A percentile compares a stretch with the other conserved stretches of the same genome.
phyloP scores from a whole-genome alignment of 1,284 basidiomycete genomes.

The Golubevia sp. region DNA sequence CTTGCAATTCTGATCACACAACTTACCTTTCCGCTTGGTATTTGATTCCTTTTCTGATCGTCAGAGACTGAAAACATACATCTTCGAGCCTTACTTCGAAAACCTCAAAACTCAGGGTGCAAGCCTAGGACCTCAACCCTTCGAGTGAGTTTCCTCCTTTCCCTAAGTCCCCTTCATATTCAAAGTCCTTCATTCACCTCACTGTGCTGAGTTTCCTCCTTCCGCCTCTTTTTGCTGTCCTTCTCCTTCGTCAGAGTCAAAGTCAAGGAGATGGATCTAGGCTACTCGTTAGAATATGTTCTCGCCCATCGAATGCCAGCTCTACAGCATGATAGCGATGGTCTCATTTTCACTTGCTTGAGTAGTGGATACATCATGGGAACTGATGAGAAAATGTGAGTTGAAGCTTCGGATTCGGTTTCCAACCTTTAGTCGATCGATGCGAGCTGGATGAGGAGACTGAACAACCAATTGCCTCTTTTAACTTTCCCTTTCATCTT shows the following conservation, averaged over 20 bases:
- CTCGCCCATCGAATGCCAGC: conserved; percentile 81
- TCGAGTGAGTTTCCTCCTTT: no score
- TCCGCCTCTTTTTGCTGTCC: no score
- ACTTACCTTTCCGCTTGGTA: no score
- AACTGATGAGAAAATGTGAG: conserved; percentile 88
- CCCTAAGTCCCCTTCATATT: no score
- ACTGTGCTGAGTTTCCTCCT: no score
- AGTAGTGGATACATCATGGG: conserved; percentile 83
- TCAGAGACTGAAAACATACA: no score
- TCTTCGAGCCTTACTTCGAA: no score
- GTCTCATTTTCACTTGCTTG: conserved; percentile 93
- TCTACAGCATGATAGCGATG: conserved; percentile 92
- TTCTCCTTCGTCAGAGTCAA: conserved; percentile 64
- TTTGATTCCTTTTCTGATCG: no score
- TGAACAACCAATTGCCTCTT: not conserved
- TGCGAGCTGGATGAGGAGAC: conserved; percentile 54
- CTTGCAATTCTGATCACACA: conserved; percentile 62
- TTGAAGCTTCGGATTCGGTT: conserved; percentile 10
- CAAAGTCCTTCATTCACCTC: no score
- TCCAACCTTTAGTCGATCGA: not conserved
- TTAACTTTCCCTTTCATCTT: not conserved
- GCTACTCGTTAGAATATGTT: conserved; percentile 85
- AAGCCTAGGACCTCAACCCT: no score
- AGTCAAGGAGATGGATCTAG: conserved; percentile 85
- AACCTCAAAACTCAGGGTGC: no score